Evolutionary conservation across 306 rosid species (phyloP).

Genomic region (Vicia villosa): DNA sequence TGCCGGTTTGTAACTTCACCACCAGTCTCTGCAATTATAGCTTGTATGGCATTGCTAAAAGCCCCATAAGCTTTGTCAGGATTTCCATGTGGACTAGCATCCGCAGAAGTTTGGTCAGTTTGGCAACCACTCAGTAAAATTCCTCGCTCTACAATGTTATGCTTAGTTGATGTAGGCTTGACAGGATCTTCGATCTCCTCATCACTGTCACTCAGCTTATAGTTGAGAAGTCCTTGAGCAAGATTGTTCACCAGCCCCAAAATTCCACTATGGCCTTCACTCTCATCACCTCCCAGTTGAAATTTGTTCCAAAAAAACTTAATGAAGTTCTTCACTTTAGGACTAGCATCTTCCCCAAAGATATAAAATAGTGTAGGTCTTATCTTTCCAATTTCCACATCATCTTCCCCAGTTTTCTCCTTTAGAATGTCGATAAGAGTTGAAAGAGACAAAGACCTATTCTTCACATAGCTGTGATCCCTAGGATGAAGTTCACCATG

Average conservation of each 20-base stretch:
- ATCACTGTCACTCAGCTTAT: slow-evolving; percentile 52
- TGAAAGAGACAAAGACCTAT: slow-evolving; percentile 54
- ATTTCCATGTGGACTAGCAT: slow-evolving; percentile 69
- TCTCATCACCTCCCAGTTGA: slow-evolving; percentile 28
- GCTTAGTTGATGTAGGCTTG: slow-evolving; percentile 51
- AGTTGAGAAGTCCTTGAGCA: slow-evolving; percentile 62
- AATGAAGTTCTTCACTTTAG: slow-evolving; percentile 82
- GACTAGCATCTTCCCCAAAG: slow-evolving; percentile 77
- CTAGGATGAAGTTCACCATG: slow-evolving; percentile 41
- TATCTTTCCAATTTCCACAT: slow-evolving; percentile 68
- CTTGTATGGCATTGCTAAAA: slow-evolving; percentile 72
- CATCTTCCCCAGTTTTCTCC: slow-evolving; percentile 70
- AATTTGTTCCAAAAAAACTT: slow-evolving; percentile 57
- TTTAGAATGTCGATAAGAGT: slow-evolving; percentile 68
- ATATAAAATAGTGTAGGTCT: slow-evolving; percentile 63
- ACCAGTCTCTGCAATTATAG: slow-evolving; percentile 46
- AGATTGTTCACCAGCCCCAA: slow-evolving; percentile 59
- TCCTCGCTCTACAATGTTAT: slow-evolving; percentile 46
- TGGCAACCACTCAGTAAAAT: slow-evolving; percentile 87
- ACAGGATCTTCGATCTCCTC: slow-evolving; percentile 51
- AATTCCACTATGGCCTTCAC: slow-evolving; percentile 46
- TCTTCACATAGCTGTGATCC: slow-evolving; percentile 41
- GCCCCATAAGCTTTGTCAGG: slow-evolving; percentile 68
- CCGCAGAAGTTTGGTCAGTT: slow-evolving; percentile 76
- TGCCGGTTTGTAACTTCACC: slow-evolving; percentile 57